phyloP scores from a whole-genome alignment of 2,329 filamentous ascomycete species.

The Fusarium decemcellulare region DNA sequence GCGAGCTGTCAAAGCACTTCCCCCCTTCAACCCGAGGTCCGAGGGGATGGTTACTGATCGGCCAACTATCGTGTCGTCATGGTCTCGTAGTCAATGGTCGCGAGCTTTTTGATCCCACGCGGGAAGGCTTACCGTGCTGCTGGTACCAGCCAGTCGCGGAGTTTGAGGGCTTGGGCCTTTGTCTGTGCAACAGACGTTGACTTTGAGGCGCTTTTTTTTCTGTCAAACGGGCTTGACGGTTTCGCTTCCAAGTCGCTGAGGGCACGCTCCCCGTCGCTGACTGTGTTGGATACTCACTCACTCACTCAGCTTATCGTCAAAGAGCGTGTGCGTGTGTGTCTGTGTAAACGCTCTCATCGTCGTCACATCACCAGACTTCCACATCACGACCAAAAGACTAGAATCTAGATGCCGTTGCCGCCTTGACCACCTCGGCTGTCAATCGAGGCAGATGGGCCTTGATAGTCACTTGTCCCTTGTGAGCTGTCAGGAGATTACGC shows the following conservation, averaged over 20 bases:
- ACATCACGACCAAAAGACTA: not conserved
- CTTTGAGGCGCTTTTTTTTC: not conserved
- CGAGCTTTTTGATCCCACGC: not conserved
- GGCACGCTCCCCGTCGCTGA: too few relatives aligned
- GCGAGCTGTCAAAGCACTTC: too few relatives aligned
- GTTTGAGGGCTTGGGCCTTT: constrained; percentile 14
- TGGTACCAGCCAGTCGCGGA: constrained; percentile 4
- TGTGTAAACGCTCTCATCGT: not conserved
- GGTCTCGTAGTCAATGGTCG: not conserved
- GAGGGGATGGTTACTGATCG: not conserved
- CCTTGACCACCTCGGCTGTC: constrained; percentile 11
- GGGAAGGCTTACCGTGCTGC: not conserved
- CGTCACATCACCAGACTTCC: not conserved
- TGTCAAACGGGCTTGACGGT: too few relatives aligned
- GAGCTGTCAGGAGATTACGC: constrained; percentile 35
- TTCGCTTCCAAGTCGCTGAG: not conserved
- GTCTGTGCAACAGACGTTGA: not conserved
- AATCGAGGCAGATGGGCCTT: not conserved
- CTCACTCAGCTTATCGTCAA: not conserved
- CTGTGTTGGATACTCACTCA: not conserved
- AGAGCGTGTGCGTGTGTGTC: not conserved
- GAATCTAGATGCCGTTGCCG: constrained; percentile 6
- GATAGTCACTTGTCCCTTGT: constrained; percentile 18
- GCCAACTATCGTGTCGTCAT: constrained; percentile 29
- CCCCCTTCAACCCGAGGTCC: not conserved